These are phyloP conservation scores for Parachaetomium inaequale DNA, from an alignment of 495 filamentous ascomycete genomes.

Conservation along the genomic window DNA sequence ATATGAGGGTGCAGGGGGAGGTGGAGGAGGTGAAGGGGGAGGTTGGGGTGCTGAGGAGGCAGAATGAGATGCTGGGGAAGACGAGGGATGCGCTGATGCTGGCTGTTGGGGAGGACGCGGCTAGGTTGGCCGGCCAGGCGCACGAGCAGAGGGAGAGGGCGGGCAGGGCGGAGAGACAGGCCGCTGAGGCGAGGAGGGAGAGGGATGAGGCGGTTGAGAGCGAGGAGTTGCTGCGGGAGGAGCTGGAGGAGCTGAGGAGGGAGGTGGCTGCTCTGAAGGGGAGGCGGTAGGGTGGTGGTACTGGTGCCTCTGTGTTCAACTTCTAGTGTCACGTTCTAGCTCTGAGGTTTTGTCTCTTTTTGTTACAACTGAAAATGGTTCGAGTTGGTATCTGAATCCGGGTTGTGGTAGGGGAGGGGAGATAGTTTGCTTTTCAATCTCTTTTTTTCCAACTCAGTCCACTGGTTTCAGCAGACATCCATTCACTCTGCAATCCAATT, in stretches of 20 bases:
- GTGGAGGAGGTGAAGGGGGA: slow-evolving; percentile 10
- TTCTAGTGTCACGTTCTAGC: not conserved
- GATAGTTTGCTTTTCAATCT: not conserved
- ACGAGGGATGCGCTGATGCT: slow-evolving; percentile 22
- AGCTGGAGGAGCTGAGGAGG: slow-evolving; percentile 3
- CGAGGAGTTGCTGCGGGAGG: not conserved
- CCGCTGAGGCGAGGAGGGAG: slow-evolving; percentile 14
- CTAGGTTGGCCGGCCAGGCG: slow-evolving; percentile 12
- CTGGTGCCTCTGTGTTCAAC: not conserved
- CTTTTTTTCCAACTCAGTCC: too few species aligned
- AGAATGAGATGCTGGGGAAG: slow-evolving; percentile 20
- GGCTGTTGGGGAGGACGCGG: slow-evolving; percentile 12
- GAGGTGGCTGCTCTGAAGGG: not conserved
- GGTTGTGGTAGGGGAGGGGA: too few species aligned
- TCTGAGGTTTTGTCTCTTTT: not conserved
- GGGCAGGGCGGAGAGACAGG: slow-evolving; percentile 14
- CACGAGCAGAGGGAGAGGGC: slow-evolving; percentile 9
- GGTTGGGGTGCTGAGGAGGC: slow-evolving; percentile 19
- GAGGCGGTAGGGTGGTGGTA: not conserved
- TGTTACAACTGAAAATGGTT: too few species aligned
- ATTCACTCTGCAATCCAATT: too few species aligned
- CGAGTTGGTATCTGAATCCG: too few species aligned
- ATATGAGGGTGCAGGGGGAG: slow-evolving; percentile 1
- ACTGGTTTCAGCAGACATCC: too few species aligned
- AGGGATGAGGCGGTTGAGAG: slow-evolving; percentile 1